Percentiles rank a stretch among this genome's conserved stretches.
Conservation (phyloP, 768 basidiomycete species). For the Trametes sanguinea region DNA sequence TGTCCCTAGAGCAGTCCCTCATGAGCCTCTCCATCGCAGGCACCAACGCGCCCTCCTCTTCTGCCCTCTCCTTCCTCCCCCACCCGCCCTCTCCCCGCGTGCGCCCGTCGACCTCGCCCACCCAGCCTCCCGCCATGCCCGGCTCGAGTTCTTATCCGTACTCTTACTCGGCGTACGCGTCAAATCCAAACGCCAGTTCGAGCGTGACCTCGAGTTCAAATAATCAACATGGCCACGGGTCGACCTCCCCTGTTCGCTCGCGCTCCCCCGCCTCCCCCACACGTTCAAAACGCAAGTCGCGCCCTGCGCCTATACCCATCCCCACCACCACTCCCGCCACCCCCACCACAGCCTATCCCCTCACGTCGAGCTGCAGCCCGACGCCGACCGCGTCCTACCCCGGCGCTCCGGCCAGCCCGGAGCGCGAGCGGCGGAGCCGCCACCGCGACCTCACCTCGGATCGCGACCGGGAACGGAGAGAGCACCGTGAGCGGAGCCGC, state of each 20-base stretch:
- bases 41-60: slow-evolving; percentile 17
- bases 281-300: slow-evolving; percentile 18
- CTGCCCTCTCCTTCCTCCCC: slow-evolving; percentile 29
- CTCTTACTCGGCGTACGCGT: neutral
- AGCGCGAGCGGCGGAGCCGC: slow-evolving; percentile 22
- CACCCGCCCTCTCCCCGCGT: slow-evolving; percentile 24
- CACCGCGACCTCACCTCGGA: slow-evolving; percentile 2
- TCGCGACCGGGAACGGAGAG: neutral
- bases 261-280: slow-evolving; percentile 17
- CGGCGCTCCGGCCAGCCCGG: slow-evolving; percentile 21
- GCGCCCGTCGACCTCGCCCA: slow-evolving; percentile 10
- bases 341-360: neutral
- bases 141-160: neutral
- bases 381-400: slow-evolving; percentile 1
- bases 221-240: neutral
- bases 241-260: slow-evolving; percentile 18
- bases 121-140: slow-evolving; percentile 1
- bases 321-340: neutral
- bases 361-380: neutral
- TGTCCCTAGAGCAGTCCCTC: slow-evolving; percentile 22
- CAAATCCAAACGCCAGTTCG: neutral
- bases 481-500: slow-evolving; percentile 4
- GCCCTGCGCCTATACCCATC: slow-evolving; percentile 18
- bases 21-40: slow-evolving; percentile 18
- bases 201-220: neutral